Percentiles rank a stretch among this genome's conserved stretches.
Evolutionary conservation across 306 rosid genomes (phyloP).

Genomic region (Hippophae tibetana): DNA sequence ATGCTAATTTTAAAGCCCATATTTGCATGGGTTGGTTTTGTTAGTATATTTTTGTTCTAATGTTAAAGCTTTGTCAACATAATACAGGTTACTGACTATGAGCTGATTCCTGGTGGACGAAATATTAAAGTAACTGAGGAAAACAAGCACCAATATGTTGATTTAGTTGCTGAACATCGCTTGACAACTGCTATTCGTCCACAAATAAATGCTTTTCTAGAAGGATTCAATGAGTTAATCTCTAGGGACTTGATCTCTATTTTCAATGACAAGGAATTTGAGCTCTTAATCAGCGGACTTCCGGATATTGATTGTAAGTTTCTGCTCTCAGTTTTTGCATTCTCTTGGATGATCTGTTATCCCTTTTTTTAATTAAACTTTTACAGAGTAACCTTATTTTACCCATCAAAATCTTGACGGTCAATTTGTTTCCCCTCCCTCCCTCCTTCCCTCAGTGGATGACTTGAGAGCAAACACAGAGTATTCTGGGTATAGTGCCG

Average conservation of each 20-base stretch:
- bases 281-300: constrained; percentile 85
- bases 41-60: too few relatives aligned
- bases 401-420: constrained; percentile 15
- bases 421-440: neutral
- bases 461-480: constrained; percentile 94
- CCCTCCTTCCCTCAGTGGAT: constrained; percentile 52
- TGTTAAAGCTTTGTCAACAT: constrained; percentile 13
- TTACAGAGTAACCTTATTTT: constrained; percentile 2
- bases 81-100: constrained; percentile 86
- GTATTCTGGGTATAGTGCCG: constrained; percentile 84
- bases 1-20: neutral
- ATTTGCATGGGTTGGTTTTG: too few relatives aligned
- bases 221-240: constrained; percentile 74
- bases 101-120: constrained; percentile 89
- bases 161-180: constrained; percentile 83
- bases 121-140: constrained; percentile 92
- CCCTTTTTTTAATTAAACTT: neutral
- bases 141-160: constrained; percentile 87
- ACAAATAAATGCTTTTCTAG: constrained; percentile 84
- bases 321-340: neutral
- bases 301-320: constrained; percentile 95
- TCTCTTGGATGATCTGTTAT: constrained; percentile 3
- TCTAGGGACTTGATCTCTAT: constrained; percentile 67
- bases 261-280: constrained; percentile 88
- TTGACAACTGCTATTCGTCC: constrained; percentile 95